Percentiles rank a stretch among this genome's conserved stretches.
Conservation (phyloP, 306 rosid genomes). For the Benincasa hispida region DNA sequence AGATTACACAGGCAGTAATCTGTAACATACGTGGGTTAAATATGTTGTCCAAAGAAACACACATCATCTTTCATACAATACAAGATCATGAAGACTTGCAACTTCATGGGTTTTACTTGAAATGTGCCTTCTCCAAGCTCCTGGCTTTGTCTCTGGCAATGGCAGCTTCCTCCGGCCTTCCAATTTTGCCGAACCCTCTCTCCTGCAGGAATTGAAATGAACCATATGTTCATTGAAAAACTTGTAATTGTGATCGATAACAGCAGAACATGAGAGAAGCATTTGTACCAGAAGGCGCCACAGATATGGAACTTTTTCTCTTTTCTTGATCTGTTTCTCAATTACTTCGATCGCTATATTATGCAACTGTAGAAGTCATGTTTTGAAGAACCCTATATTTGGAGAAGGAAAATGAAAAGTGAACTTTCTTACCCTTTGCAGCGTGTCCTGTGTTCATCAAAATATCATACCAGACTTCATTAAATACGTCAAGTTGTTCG, state of each 20-base stretch:
- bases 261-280: neutral
- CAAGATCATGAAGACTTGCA: neutral
- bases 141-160: conserved; percentile 42
- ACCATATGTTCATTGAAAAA: neutral
- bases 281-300: conserved; percentile 65
- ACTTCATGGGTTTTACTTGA: conserved; percentile 15
- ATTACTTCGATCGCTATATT: conserved; percentile 46
- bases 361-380: neutral
- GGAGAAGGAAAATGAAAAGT: neutral
- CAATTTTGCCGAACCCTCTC: conserved; percentile 42
- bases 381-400: conserved; percentile 4
- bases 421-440: conserved; percentile 32
- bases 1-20: conserved; percentile 5
- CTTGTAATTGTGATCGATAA: neutral
- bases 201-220: conserved; percentile 29
- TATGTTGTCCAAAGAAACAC: neutral
- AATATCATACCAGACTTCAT: conserved; percentile 67
- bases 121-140: conserved; percentile 48
- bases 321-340: conserved; percentile 37
- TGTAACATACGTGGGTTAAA: neutral
- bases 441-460: conserved; percentile 49
- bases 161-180: conserved; percentile 41
- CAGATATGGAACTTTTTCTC: conserved; percentile 55
- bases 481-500: conserved; percentile 81
- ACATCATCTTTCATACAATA: neutral